These are phyloP conservation scores for Oidiodendron maius DNA, from an alignment of 495 filamentous ascomycete species.

Conservation along the genomic window DNA sequence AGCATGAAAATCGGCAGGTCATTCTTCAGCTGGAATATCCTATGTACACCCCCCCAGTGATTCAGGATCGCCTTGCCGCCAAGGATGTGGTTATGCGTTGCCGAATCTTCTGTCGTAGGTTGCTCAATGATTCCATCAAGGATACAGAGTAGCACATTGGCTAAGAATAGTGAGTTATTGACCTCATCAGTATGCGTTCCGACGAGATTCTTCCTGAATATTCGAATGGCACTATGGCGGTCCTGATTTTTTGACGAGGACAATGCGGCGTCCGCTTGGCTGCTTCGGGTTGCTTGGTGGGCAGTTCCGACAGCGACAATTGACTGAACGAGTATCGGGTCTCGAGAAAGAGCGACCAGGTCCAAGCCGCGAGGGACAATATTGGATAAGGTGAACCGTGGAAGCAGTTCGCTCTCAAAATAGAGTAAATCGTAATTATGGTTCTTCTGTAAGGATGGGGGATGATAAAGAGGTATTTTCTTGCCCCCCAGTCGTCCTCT, in stretches of 20 bases:
- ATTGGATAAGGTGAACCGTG: conserved; percentile 25
- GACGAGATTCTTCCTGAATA: conserved; percentile 23
- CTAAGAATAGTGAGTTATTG: conserved; percentile 25
- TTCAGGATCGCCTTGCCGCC: conserved; percentile 33
- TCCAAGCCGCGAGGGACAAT: conserved; percentile 19
- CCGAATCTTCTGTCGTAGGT: conserved; percentile 23
- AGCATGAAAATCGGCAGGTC: conserved; percentile 30
- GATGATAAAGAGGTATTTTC: conserved; percentile 24
- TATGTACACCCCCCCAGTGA: conserved; percentile 23
- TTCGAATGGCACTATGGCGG: conserved; percentile 25
- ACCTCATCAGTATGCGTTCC: conserved; percentile 11
- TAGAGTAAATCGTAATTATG: conserved; percentile 25
- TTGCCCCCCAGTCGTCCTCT: conserved; percentile 26
- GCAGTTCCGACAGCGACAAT: conserved; percentile 27
- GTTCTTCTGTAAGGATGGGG: conserved; percentile 12
- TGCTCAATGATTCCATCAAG: conserved; percentile 33
- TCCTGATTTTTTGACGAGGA: conserved; percentile 25
- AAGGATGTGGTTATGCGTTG: conserved; percentile 27
- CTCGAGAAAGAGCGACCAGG: conserved; percentile 18
- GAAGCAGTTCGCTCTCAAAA: conserved; percentile 25
- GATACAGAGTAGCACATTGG: conserved; percentile 34
- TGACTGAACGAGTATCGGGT: conserved; percentile 22
- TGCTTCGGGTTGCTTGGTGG: conserved; percentile 19
- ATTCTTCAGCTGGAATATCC: conserved; percentile 19
- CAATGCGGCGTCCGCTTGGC: conserved; percentile 18